These are phyloP conservation scores for Gloeostereum incarnatum DNA, from an alignment of 768 basidiomycete species.

Conservation along the genomic window DNA sequence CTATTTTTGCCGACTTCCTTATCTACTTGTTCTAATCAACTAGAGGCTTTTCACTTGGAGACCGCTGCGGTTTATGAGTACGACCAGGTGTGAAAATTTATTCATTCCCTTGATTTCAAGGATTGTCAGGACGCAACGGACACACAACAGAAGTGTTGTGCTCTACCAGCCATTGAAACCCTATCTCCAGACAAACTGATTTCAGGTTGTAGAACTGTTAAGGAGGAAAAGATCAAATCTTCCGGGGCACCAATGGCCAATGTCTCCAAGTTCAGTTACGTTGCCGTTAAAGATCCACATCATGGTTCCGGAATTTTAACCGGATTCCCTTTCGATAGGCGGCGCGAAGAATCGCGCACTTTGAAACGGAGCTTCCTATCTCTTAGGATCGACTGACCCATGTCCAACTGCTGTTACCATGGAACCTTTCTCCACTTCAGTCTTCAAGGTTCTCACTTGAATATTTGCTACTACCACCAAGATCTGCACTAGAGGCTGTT, in stretches of 20 bases:
- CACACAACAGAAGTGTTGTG: conserved; percentile 61
- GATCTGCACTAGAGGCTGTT: conserved; percentile 81
- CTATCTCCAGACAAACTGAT: conserved; percentile 68
- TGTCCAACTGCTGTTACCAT: conserved; percentile 83
- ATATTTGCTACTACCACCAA: conserved; percentile 87
- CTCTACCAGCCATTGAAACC: conserved; percentile 67
- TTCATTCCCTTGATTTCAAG: conserved; percentile 71
- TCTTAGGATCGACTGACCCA: conserved; percentile 82
- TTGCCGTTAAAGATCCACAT: conserved; percentile 63
- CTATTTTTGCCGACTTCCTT: conserved; percentile 72
- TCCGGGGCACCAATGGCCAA: conserved; percentile 64
- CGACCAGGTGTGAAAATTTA: conserved; percentile 63
- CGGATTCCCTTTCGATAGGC: conserved; percentile 72
- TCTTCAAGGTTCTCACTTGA: conserved; percentile 82
- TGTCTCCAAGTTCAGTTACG: conserved; percentile 56
- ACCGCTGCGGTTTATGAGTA: conserved; percentile 77
- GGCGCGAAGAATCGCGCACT: conserved; percentile 41
- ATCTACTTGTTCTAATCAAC: conserved; percentile 75
- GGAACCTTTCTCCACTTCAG: conserved; percentile 87
- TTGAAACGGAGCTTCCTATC: conserved; percentile 44
- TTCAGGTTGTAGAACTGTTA: conserved; percentile 66
- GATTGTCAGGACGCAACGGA: conserved; percentile 61
- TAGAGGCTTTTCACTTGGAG: conserved; percentile 79
- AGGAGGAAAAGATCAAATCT: conserved; percentile 77
- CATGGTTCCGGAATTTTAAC: conserved; percentile 74